Conservation (phyloP, 1,284 basidiomycete species). For the Naganishia cerealis region DNA sequence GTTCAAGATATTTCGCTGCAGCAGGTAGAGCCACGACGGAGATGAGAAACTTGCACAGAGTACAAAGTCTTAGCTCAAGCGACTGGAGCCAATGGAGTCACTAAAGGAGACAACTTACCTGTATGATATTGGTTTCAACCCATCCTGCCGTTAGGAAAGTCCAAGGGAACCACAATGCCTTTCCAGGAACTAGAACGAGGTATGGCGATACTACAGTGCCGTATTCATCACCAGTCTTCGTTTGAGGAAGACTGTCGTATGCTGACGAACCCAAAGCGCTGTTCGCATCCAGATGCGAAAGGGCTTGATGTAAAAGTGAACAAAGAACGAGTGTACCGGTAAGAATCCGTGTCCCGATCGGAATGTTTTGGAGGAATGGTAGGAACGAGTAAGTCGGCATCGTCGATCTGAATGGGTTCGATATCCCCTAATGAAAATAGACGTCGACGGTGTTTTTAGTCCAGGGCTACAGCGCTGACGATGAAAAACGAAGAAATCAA, state of each 20-base stretch:
- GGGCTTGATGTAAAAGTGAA: conserved; percentile 61
- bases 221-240: conserved; percentile 2
- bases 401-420: not conserved
- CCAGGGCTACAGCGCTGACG: not conserved
- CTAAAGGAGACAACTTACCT: conserved; percentile 61
- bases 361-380: conserved; percentile 52
- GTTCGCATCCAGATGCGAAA: conserved; percentile 24
- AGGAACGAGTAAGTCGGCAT: conserved; percentile 53
- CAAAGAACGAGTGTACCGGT: conserved; percentile 67
- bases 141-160: conserved; percentile 82
- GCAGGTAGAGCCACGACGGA: conserved; percentile 77
- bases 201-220: conserved; percentile 61
- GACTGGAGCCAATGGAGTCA: not conserved
- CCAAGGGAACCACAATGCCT: conserved; percentile 86
- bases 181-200: conserved; percentile 80
- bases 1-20: conserved; percentile 83
- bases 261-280: conserved; percentile 1
- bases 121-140: conserved; percentile 78
- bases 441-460: not conserved
- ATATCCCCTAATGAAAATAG: not conserved
- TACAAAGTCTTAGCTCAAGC: conserved; percentile 36
- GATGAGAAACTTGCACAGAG: conserved; percentile 64
- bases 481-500: not conserved
- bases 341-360: conserved; percentile 69
- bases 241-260: conserved; percentile 47